Percentiles rank a stretch among this genome's conserved stretches.
Conservation (phyloP, 164 flowering plant genomes). For the Euptelea pleiosperma region DNA sequence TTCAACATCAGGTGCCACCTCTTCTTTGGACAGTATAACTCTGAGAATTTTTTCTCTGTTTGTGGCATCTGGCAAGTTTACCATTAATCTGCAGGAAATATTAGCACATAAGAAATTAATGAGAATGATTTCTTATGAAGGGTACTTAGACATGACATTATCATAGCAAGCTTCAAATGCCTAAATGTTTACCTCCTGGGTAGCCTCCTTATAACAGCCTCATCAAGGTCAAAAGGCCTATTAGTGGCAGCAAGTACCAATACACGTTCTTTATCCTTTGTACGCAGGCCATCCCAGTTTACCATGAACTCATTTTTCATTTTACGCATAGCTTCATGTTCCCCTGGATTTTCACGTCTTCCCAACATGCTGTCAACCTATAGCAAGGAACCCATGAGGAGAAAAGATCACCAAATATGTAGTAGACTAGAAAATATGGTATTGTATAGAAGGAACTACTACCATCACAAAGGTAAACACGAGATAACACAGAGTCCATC, state of each 20-base stretch:
- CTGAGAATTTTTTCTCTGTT: slow-evolving; percentile 77
- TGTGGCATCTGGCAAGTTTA: slow-evolving; percentile 84
- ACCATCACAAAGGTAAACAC: neutral
- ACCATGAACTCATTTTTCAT: slow-evolving; percentile 50
- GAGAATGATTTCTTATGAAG: neutral
- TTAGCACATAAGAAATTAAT: neutral
- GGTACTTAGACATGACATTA: neutral
- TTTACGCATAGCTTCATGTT: slow-evolving; percentile 43
- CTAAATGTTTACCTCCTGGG: slow-evolving; percentile 64
- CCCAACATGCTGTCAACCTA: slow-evolving; percentile 60
- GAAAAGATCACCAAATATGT: neutral
- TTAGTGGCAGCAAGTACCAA: slow-evolving; percentile 95
- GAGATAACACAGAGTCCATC: neutral
- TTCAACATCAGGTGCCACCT: slow-evolving; percentile 68
- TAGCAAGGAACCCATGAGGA: neutral
- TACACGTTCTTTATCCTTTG: slow-evolving; percentile 92
- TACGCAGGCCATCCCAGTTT: slow-evolving; percentile 62
- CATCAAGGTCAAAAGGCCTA: slow-evolving; percentile 96
- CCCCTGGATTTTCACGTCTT: slow-evolving; percentile 37
- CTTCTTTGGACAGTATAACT: slow-evolving; percentile 86
- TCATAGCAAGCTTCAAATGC: slow-evolving; percentile 2
- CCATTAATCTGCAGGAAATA: slow-evolving; percentile 73
- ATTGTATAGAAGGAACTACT: neutral
- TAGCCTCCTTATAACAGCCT: slow-evolving; percentile 86
- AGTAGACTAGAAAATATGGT: neutral